These are phyloP conservation scores for Leishmania guyanensis DNA, from an alignment of 208 protist genomes.

Conservation along the genomic window DNA sequence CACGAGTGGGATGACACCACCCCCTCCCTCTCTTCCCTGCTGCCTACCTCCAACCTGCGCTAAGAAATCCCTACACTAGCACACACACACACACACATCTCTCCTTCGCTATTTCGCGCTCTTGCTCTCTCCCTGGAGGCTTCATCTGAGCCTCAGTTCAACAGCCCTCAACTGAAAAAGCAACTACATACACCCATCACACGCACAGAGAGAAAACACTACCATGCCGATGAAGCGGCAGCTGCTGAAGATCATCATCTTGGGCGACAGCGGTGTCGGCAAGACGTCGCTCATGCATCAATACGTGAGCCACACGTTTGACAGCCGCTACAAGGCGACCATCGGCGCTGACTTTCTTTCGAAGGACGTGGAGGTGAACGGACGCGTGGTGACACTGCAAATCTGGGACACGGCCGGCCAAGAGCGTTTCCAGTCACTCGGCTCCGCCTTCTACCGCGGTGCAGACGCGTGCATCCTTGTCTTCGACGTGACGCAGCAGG, in stretches of 20 bases:
- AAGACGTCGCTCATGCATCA: conserved; percentile 94
- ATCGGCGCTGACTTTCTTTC: conserved; percentile 99
- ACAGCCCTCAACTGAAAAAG: not conserved
- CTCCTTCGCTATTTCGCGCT: not conserved
- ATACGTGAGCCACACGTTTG: conserved; percentile 91
- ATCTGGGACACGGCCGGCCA: conserved; percentile 97
- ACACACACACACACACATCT: not conserved
- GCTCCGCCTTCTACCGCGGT: conserved; percentile 99
- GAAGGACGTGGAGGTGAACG: conserved; percentile 97
- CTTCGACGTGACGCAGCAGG: conserved; percentile 88
- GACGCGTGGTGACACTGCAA: conserved; percentile 96
- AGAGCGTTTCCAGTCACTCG: conserved; percentile 99
- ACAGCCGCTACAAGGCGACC: conserved; percentile 99
- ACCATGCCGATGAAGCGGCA: conserved; percentile 71
- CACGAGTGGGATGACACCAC: not conserved
- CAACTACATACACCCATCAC: not conserved
- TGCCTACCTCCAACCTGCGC: not conserved
- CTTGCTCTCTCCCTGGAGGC: not conserved
- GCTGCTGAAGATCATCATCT: conserved; percentile 94
- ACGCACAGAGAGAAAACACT: not conserved
- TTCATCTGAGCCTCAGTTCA: not conserved
- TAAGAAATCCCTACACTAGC: not conserved
- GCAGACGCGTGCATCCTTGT: conserved; percentile 97
- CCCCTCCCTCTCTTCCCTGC: not conserved
- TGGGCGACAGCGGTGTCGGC: conserved; percentile 93